Evolutionary conservation across 2,329 filamentous ascomycete species (phyloP), one percentile per base, ranked within the genome.

Genomic region (Ilyonectria destructans): DNA sequence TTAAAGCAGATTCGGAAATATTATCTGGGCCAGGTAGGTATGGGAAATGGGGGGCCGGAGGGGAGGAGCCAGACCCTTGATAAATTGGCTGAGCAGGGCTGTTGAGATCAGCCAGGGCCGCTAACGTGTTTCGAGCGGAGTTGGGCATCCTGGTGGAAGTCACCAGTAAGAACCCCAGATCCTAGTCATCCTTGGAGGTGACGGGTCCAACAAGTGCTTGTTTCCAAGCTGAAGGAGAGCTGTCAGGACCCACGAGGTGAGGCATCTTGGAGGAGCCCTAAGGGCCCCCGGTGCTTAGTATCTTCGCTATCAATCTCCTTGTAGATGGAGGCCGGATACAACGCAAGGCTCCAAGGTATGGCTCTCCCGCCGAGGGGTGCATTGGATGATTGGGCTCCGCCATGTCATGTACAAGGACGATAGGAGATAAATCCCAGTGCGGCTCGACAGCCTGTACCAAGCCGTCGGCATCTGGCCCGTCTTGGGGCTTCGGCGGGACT

Each of bases 1-100:
- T 81, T 82, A 82, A 82, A 83, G 77, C 82, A 82, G 78, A 82
- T 81, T 84, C 82, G 83, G 83, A 82, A 84, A 83, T 85, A 85
- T 84, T 81, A 82, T 83, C 79, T 84, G 77, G 81, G 81, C 80
- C 75, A 77, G 75, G 77, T 78, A 77, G 75, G 77, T 78, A 80
- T 81, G 82, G 75, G 78, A 78, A 74, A 78, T 79, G 78, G 74
- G 77, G 73, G 69, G 72, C 65, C 70, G 63, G 68, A 67, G 74
- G 72, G 77, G 78, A 78, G 77, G 77, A 75, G 79, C 69, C 77
- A 71, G 77, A 80, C 77, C 81, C 81, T 82, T 78, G 78, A 75
- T 79, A 74, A 74, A 76, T 79, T 74, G 72, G 75, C 73, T 74
- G 77, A 77, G 68, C 77, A 80, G 79, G 77, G 78, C 79, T 80